phyloP scores from a whole-genome alignment of 768 basidiomycete species.

The Gautieria morchelliformis region DNA sequence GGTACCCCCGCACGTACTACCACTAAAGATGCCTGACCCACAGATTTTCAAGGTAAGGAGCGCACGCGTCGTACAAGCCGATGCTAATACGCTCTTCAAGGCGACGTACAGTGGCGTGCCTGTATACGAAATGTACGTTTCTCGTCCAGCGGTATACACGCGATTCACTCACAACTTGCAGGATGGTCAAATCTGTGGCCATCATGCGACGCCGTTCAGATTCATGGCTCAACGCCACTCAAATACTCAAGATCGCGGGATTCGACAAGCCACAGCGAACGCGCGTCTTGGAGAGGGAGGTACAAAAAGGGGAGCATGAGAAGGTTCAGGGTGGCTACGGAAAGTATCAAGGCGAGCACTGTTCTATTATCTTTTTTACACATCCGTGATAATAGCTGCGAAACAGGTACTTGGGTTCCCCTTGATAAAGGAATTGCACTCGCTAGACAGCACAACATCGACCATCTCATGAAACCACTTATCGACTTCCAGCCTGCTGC shows the following conservation, averaged over 20 bases:
- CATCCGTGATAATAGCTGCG: background rate
- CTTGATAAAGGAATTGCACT: constrained; percentile 80
- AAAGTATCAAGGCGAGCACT: constrained; percentile 89
- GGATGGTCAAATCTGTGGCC: constrained; percentile 93
- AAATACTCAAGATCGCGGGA: constrained; percentile 97
- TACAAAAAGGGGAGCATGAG: constrained; percentile 98
- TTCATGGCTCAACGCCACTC: constrained; percentile 98
- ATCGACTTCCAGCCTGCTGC: constrained; percentile 88
- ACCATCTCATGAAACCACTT: constrained; percentile 76
- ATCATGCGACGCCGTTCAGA: constrained; percentile 96
- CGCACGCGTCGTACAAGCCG: constrained; percentile 10
- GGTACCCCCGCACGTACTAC: background rate
- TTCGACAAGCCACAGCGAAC: constrained; percentile 99
- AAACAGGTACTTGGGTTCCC: constrained; percentile 94
- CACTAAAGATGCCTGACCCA: constrained; percentile 55
- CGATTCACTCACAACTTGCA: constrained; percentile 28
- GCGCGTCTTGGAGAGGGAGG: constrained; percentile 92
- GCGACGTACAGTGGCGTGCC: constrained; percentile 91
- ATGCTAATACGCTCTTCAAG: constrained; percentile 29
- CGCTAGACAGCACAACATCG: constrained; percentile 90
- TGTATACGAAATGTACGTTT: constrained; percentile 74
- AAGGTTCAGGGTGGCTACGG: constrained; percentile 99
- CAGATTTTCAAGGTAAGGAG: constrained; percentile 77
- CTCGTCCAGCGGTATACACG: constrained; percentile 8
- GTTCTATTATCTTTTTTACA: background rate